Conservation (phyloP, 108 stramenopile species). For the Chaetoceros muelleri region DNA sequence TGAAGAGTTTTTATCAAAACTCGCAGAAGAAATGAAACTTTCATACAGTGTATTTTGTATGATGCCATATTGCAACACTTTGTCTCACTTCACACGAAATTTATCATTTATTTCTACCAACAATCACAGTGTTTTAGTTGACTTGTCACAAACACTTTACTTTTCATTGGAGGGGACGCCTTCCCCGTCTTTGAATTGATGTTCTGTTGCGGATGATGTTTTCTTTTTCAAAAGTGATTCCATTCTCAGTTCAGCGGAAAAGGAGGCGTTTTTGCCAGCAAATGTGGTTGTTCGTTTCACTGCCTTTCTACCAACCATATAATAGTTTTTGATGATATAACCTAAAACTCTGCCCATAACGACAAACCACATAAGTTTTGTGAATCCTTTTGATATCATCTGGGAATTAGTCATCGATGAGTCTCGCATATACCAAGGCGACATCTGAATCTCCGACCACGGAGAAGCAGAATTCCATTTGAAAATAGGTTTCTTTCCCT, state of each 20-base stretch:
- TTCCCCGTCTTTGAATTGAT: too few species aligned
- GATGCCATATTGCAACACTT: too few species aligned
- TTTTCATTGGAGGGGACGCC: too few species aligned
- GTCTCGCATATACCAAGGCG: conserved; percentile 34
- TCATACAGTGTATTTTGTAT: too few species aligned
- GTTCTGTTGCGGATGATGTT: too few species aligned
- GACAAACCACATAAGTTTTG: conserved; percentile 75
- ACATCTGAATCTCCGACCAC: conserved; percentile 91
- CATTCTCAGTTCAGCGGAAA: conserved; percentile 69
- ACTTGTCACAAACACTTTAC: too few species aligned
- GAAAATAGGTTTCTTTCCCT: conserved; percentile 90
- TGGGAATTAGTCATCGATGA: conserved; percentile 25
- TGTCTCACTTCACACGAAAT: too few species aligned
- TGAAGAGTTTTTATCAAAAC: too few species aligned
- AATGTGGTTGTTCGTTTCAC: conserved; percentile 75
- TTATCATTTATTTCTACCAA: too few species aligned
- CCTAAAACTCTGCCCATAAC: conserved; percentile 67
- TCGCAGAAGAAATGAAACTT: too few species aligned
- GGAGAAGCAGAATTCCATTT: conserved; percentile 89
- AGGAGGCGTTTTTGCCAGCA: conserved; percentile 75
- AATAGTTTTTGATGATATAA: conserved; percentile 84
- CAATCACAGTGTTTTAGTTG: too few species aligned
- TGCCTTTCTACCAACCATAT: conserved; percentile 72
- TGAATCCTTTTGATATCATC: conserved; percentile 47
- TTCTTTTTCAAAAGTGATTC: conserved; percentile 54